A percentile compares a stretch with the other conserved stretches of the same genome.
Conservation (phyloP, 768 basidiomycete species). For the Naematelia encephala region DNA sequence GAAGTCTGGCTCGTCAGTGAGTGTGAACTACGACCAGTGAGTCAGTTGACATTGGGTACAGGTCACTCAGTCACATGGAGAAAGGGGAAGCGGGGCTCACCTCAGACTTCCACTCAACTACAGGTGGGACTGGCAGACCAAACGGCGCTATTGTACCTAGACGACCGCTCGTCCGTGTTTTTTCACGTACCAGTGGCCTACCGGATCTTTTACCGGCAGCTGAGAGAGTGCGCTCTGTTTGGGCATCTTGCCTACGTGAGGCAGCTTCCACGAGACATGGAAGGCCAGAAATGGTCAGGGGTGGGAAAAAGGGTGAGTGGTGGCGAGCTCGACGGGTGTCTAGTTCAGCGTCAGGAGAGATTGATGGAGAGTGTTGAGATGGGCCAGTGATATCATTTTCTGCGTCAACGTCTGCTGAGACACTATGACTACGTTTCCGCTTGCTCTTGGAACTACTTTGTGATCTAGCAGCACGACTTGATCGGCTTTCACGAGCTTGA, state of each 20-base stretch:
- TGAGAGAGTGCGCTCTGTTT: neutral
- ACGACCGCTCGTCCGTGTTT: constrained; percentile 10
- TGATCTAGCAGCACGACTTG: neutral
- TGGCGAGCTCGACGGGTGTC: neutral
- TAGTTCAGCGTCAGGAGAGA: neutral
- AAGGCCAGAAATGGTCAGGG: constrained; percentile 1
- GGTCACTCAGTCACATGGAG: neutral
- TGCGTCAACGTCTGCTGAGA: neutral
- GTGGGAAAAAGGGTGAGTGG: constrained; percentile 6
- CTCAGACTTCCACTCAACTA: constrained; percentile 22
- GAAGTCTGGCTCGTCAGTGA: constrained; percentile 24
- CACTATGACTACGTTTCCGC: neutral
- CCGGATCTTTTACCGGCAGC: neutral
- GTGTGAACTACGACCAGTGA: constrained; percentile 13
- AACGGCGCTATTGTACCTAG: constrained; percentile 13
- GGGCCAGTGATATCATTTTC: neutral
- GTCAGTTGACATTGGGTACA: neutral
- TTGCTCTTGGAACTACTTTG: neutral
- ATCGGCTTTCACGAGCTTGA: neutral
- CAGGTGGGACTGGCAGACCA: constrained; percentile 21
- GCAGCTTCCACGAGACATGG: constrained; percentile 27
- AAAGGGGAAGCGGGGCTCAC: constrained; percentile 9
- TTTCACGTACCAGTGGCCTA: constrained; percentile 4
- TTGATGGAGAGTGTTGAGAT: neutral
- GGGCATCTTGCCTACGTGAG: constrained; percentile 11